Conservation (phyloP, 352 stramenopile genomes). For the Aphanomyces invadans region DNA sequence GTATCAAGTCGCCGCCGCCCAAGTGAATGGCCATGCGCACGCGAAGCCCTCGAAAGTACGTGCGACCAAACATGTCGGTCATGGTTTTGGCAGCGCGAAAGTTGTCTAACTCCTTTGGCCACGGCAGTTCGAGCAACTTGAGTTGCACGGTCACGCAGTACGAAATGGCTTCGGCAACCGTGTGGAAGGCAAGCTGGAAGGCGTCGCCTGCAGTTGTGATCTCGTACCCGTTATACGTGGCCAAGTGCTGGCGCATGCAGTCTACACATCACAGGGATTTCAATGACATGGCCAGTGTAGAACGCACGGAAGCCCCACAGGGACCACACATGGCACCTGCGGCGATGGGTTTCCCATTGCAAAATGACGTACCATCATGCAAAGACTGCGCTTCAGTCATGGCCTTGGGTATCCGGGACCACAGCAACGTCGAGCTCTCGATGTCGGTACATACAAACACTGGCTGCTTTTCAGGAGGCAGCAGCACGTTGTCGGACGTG, state of each 20-base stretch:
- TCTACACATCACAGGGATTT: constrained; percentile 11
- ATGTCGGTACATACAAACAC: constrained; percentile 82
- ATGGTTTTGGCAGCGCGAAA: constrained; percentile 23
- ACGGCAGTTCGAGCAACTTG: constrained; percentile 49
- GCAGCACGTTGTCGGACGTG: constrained; percentile 28
- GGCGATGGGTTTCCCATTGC: too few species aligned
- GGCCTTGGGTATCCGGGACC: constrained; percentile 35
- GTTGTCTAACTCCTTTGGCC: constrained; percentile 44
- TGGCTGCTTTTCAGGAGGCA: constrained; percentile 40
- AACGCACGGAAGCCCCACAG: not conserved
- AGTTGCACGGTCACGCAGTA: constrained; percentile 62
- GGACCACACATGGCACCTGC: too few species aligned
- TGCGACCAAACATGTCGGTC: constrained; percentile 39
- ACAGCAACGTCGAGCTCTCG: constrained; percentile 65
- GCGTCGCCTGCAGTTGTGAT: constrained; percentile 71
- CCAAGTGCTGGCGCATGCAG: constrained; percentile 42
- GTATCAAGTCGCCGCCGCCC: constrained; percentile 52
- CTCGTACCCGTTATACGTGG: constrained; percentile 60
- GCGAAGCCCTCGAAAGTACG: constrained; percentile 60
- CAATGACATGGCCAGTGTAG: not conserved
- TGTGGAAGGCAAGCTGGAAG: constrained; percentile 76
- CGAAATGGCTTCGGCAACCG: constrained; percentile 47
- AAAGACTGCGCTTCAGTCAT: constrained; percentile 63
- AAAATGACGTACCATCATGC: constrained; percentile 46
- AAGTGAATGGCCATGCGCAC: constrained; percentile 77